phyloP scores from a whole-genome alignment of 2,329 filamentous ascomycete species.

The Sphaerulina populicola region DNA sequence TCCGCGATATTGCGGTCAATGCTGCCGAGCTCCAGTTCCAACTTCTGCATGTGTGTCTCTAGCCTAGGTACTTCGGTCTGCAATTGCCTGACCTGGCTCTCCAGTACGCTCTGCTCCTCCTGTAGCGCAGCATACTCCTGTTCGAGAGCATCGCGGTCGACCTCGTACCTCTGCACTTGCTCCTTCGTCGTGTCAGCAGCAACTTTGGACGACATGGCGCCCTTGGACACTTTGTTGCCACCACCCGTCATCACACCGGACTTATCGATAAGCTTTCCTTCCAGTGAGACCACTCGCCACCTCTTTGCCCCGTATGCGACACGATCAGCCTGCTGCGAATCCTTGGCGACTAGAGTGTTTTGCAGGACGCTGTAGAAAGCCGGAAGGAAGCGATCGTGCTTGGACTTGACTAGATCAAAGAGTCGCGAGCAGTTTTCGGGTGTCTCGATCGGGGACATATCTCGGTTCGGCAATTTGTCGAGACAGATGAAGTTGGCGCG shows the following conservation, averaged over 20 bases:
- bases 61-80: slow-evolving; percentile 72
- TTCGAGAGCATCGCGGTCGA: slow-evolving; percentile 77
- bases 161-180: slow-evolving; percentile 77
- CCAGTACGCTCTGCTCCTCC: slow-evolving; percentile 71
- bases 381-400: slow-evolving; percentile 75
- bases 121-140: slow-evolving; percentile 76
- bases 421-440: slow-evolving; percentile 86
- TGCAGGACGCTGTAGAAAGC: slow-evolving; percentile 95
- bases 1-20: slow-evolving; percentile 76
- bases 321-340: slow-evolving; percentile 90
- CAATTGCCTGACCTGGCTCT: slow-evolving; percentile 62
- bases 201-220: slow-evolving; percentile 93
- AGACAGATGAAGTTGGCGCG: slow-evolving; percentile 95
- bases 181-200: slow-evolving; percentile 81
- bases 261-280: slow-evolving; percentile 92
- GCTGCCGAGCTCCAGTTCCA: slow-evolving; percentile 79
- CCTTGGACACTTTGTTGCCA: slow-evolving; percentile 80
- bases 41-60: slow-evolving; percentile 86
- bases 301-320: slow-evolving; percentile 90
- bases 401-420: slow-evolving; percentile 85
- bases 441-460: slow-evolving; percentile 72
- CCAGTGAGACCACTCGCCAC: slow-evolving; percentile 93
- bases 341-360: slow-evolving; percentile 85
- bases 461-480: slow-evolving; percentile 71
- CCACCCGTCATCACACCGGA: slow-evolving; percentile 98